Percentiles rank a stretch among this genome's conserved stretches.
These are phyloP conservation scores for Pichia occidentalis DNA, from an alignment of 805 yeast species.

Conservation along the genomic window DNA sequence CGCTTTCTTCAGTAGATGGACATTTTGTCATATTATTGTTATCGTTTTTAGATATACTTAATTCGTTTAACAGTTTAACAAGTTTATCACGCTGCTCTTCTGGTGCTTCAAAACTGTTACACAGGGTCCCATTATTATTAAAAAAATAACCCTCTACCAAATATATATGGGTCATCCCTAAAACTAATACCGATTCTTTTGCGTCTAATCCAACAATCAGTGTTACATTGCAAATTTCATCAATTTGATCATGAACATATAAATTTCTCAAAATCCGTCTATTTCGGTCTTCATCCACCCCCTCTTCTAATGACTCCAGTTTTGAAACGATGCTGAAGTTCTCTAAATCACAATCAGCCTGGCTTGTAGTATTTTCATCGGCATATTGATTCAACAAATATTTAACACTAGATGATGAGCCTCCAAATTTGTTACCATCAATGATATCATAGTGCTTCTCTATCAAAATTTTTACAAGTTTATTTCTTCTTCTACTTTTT, in stretches of 20 bases:
- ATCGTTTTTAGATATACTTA: constrained; percentile 12
- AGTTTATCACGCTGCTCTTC: constrained; percentile 57
- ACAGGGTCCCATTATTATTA: constrained; percentile 44
- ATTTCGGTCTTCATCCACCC: constrained; percentile 54
- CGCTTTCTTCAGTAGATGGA: too few relatives aligned
- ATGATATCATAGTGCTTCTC: constrained; percentile 4
- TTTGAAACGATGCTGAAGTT: not conserved
- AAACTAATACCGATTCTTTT: constrained; percentile 64
- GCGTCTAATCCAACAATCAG: constrained; percentile 73
- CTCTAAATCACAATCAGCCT: not conserved
- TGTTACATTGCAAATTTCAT: constrained; percentile 69
- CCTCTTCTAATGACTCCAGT: constrained; percentile 1
- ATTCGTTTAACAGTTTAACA: constrained; percentile 48
- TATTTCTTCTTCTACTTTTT: constrained; percentile 55
- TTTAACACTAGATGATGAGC: constrained; percentile 1
- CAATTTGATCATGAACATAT: constrained; percentile 62
- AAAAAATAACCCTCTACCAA: constrained; percentile 65
- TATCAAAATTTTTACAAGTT: constrained; percentile 38
- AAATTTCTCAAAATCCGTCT: constrained; percentile 67
- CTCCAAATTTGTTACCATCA: constrained; percentile 2
- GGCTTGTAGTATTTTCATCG: not conserved
- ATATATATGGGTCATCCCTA: constrained; percentile 61
- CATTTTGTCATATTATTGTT: not conserved
- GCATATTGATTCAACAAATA: not conserved
- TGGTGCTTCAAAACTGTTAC: constrained; percentile 64